Conservation (phyloP, 129 eudicot genomes). For the Escallonia herrerae region DNA sequence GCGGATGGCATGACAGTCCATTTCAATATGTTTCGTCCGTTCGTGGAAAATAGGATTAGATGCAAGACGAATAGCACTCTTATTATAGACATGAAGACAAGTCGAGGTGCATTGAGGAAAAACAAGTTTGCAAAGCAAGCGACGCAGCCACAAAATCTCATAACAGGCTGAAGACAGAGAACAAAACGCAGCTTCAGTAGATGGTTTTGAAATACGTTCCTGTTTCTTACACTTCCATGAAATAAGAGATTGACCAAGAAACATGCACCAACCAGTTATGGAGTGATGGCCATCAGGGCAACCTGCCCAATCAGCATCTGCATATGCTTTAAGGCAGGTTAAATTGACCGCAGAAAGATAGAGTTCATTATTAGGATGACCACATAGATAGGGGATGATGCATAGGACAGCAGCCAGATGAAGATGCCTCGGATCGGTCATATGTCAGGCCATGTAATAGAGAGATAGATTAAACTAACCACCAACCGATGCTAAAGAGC, state of each 20-base stretch:
- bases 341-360: not conserved
- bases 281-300: not conserved
- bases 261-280: not conserved
- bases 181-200: not conserved
- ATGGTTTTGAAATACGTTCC: too few relatives aligned
- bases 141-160: not conserved
- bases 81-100: too few relatives aligned
- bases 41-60: too few relatives aligned
- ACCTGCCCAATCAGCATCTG: not conserved
- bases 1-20: too few relatives aligned
- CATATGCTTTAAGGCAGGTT: not conserved
- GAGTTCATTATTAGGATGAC: not conserved
- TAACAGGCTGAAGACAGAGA: not conserved
- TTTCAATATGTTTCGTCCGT: too few relatives aligned
- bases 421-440: too few relatives aligned
- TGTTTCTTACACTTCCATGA: not conserved
- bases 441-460: too few relatives aligned
- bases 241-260: not conserved
- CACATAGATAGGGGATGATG: too few relatives aligned
- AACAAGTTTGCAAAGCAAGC: not conserved
- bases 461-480: not conserved
- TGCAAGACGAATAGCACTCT: too few relatives aligned
- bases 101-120: not conserved
- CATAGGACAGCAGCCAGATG: too few relatives aligned
- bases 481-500: not conserved